Conservation (phyloP, 2,329 filamentous ascomycete genomes). For the Fusarium kyushuense region DNA sequence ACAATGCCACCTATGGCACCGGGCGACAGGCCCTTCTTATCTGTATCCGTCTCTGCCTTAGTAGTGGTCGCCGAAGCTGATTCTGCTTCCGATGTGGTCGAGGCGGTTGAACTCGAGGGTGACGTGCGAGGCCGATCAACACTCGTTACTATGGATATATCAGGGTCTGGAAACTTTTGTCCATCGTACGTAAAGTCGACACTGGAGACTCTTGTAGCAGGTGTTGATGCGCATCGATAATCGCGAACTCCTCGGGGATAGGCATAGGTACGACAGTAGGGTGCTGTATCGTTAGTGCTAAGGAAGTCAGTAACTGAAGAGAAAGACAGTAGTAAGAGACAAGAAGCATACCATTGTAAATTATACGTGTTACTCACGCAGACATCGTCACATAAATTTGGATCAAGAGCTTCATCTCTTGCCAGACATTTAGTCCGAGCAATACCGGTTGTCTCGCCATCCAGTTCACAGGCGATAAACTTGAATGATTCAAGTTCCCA, state of each 20-base stretch:
- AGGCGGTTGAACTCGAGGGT: not conserved
- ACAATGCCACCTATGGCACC: not conserved
- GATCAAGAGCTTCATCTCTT: not conserved
- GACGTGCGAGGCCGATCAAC: not conserved
- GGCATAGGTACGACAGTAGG: constrained; percentile 1
- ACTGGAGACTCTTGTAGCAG: not conserved
- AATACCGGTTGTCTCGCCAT: not conserved
- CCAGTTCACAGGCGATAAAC: not conserved
- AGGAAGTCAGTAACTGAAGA: not conserved
- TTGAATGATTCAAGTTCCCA: constrained; percentile 1
- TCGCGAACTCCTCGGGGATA: not conserved
- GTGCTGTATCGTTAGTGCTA: constrained; percentile 1
- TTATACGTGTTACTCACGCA: constrained; percentile 3
- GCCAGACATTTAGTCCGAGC: not conserved
- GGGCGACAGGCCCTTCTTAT: fast-evolving
- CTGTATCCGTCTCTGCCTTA: not conserved
- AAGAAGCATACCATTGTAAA: not conserved
- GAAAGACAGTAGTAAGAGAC: fast-evolving
- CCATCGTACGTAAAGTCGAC: constrained; percentile 1
- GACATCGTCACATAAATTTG: not conserved
- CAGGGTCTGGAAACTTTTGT: not conserved
- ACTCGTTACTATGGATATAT: not conserved
- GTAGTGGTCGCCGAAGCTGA: not conserved
- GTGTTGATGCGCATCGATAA: not conserved
- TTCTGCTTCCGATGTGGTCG: not conserved